Conservation (phyloP, 2,329 filamentous ascomycete genomes). For the Bisporella sp. region DNA sequence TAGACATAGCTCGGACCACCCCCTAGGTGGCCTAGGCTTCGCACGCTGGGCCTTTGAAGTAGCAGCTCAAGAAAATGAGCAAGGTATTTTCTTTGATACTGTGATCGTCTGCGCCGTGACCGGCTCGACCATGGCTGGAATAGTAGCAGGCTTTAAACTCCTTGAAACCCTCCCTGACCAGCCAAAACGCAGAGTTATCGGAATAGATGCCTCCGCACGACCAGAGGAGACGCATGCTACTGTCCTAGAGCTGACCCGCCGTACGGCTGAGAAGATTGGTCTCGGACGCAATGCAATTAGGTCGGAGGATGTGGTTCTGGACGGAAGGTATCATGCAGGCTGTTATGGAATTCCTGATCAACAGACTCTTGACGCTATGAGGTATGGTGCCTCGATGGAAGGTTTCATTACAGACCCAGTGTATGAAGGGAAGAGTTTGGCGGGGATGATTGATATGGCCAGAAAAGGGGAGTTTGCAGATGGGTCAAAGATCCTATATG, state of each 20-base stretch:
- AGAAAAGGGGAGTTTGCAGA: conserved; percentile 49
- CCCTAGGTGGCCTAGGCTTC: conserved; percentile 63
- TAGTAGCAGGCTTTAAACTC: conserved; percentile 67
- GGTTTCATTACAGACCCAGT: conserved; percentile 70
- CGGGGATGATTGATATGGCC: conserved; percentile 64
- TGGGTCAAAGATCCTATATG: conserved; percentile 62
- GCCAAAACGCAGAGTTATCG: conserved; percentile 50
- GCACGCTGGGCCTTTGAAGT: conserved; percentile 67
- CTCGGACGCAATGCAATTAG: conserved; percentile 52
- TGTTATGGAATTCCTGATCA: conserved; percentile 61
- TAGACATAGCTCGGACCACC: conserved; percentile 48
- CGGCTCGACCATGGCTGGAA: conserved; percentile 63
- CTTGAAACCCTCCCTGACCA: conserved; percentile 34
- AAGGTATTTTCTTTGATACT: conserved; percentile 60
- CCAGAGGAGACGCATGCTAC: conserved; percentile 56
- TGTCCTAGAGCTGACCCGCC: conserved; percentile 58
- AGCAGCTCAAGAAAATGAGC: conserved; percentile 50
- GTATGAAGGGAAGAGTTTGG: conserved; percentile 70
- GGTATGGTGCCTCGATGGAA: conserved; percentile 60
- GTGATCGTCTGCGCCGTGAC: conserved; percentile 65
- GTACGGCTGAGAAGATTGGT: conserved; percentile 57
- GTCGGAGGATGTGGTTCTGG: conserved; percentile 54
- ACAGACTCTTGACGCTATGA: conserved; percentile 60
- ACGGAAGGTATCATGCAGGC: conserved; percentile 60
- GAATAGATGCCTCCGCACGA: conserved; percentile 59